These are phyloP conservation scores for Syzygium syzygioides DNA, from an alignment of 441 rosid species.

Conservation along the genomic window DNA sequence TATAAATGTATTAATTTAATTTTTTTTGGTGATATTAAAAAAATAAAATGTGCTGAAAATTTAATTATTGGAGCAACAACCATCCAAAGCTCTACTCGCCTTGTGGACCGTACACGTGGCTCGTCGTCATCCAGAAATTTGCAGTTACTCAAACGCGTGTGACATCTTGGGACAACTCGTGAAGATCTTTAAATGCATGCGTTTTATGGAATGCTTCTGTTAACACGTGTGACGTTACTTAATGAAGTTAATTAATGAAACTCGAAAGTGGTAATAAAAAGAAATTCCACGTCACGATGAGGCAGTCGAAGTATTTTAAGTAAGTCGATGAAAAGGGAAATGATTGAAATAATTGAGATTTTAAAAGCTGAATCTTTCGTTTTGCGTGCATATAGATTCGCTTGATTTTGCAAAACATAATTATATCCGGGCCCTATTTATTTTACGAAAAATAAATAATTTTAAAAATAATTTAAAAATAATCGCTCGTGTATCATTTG, in stretches of 20 bases:
- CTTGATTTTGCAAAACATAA: no score
- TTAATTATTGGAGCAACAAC: background rate
- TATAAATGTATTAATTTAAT: no score
- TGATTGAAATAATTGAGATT: no score
- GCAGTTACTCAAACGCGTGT: no score
- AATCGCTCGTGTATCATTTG: no score
- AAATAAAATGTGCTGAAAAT: background rate
- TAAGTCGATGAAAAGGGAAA: background rate
- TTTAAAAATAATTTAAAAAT: no score
- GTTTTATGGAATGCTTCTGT: background rate
- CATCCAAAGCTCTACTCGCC: background rate
- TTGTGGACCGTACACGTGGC: background rate
- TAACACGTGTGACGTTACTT: background rate
- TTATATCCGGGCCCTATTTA: fast-evolving
- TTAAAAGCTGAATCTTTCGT: no score
- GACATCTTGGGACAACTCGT: background rate
- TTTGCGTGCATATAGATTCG: no score
- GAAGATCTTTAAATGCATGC: background rate
- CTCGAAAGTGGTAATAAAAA: background rate
- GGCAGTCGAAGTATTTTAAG: background rate
- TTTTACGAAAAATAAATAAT: no score
- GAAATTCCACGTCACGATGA: background rate
- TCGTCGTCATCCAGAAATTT: no score
- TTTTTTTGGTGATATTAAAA: no score
- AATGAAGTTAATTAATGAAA: no score